Conservation (phyloP, 2,329 filamentous ascomycete genomes). For the Delphinella strobiligena region DNA sequence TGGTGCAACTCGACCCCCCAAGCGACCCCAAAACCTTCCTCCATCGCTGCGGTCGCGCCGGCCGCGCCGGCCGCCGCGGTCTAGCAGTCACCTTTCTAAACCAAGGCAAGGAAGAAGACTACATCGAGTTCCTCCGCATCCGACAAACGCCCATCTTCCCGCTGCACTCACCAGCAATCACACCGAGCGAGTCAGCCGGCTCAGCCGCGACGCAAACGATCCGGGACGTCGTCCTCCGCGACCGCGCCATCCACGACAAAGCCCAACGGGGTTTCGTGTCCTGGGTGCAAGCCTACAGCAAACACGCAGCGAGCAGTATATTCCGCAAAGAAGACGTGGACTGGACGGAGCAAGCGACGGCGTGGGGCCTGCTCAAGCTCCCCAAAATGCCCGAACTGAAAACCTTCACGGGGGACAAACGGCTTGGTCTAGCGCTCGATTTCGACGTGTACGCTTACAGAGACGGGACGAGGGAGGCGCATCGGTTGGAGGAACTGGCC, state of each 20-base stretch:
- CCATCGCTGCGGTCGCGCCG: constrained; percentile 52
- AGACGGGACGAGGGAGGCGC: constrained; percentile 32
- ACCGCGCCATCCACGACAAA: constrained; percentile 68
- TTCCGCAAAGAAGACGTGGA: constrained; percentile 73
- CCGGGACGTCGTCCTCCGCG: constrained; percentile 44
- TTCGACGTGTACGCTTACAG: constrained; percentile 30
- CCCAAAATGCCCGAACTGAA: constrained; percentile 83
- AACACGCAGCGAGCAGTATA: constrained; percentile 83
- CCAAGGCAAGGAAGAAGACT: constrained; percentile 78
- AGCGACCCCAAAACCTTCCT: constrained; percentile 79
- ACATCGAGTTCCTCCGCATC: constrained; percentile 74
- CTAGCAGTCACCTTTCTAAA: constrained; percentile 77
- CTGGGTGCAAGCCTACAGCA: constrained; percentile 83
- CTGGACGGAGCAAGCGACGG: constrained; percentile 68
- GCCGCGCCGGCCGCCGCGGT: constrained; percentile 56
- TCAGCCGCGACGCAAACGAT: constrained; percentile 46
- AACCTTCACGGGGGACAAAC: constrained; percentile 30
- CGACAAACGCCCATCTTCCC: constrained; percentile 71
- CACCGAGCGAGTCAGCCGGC: constrained; percentile 44
- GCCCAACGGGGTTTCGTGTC: constrained; percentile 85
- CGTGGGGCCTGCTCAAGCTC: constrained; percentile 76
- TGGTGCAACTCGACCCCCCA: constrained; percentile 75
- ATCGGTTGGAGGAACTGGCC: constrained; percentile 25
- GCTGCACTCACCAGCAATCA: constrained; percentile 43
- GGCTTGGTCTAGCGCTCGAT: constrained; percentile 25